A percentile compares a stretch with the other conserved stretches of the same genome.
These are phyloP conservation scores for Plasmopara muralis DNA, from an alignment of 352 stramenopile species.

Conservation along the genomic window DNA sequence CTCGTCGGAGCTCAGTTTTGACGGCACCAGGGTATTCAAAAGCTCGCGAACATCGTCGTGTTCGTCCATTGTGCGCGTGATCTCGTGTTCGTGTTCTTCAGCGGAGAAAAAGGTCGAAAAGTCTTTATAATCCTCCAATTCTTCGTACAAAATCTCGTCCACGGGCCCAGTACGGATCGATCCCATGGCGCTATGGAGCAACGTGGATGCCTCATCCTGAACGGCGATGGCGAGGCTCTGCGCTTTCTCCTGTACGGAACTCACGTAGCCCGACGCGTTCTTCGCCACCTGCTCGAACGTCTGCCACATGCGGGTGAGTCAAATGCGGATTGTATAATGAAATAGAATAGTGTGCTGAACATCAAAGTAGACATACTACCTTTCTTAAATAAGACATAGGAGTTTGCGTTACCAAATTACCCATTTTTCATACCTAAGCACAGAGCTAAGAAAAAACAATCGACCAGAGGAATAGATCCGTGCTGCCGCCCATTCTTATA, in stretches of 20 bases:
- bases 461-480: too few species aligned
- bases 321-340: too few species aligned
- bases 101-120: slow-evolving; percentile 59
- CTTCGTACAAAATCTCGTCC: slow-evolving; percentile 80
- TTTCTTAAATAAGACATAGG: too few species aligned
- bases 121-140: slow-evolving; percentile 61
- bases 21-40: slow-evolving; percentile 64
- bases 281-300: slow-evolving; percentile 74
- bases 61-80: slow-evolving; percentile 46
- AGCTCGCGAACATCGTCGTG: slow-evolving; percentile 48
- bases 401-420: too few species aligned
- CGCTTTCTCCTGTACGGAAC: slow-evolving; percentile 64
- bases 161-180: slow-evolving; percentile 51
- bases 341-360: too few species aligned
- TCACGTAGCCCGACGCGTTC: slow-evolving; percentile 66
- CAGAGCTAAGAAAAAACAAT: too few species aligned
- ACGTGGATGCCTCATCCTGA: slow-evolving; percentile 61
- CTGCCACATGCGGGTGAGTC: slow-evolving; percentile 75
- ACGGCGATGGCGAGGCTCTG: slow-evolving; percentile 64
- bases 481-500: too few species aligned
- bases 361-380: too few species aligned
- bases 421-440: too few species aligned
- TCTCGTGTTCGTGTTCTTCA: slow-evolving; percentile 66
- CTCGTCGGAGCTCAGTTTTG: slow-evolving; percentile 73
- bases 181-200: slow-evolving; percentile 59